Evolutionary conservation across 768 basidiomycete species (phyloP).

Genomic region (Macrolepiota fuliginosa): DNA sequence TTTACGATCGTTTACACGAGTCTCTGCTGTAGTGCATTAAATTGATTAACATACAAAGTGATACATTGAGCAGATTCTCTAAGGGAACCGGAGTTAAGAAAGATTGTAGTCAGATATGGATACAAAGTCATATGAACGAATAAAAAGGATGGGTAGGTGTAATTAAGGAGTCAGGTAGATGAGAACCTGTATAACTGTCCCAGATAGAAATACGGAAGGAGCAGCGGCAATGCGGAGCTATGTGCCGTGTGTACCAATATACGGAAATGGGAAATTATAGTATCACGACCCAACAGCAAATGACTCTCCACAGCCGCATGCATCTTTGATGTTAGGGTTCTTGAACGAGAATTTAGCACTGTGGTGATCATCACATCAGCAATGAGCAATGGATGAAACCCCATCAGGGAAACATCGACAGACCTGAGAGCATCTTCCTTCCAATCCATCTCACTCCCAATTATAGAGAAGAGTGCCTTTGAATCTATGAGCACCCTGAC

Average conservation of each 20-base stretch:
- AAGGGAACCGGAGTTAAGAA: not conserved
- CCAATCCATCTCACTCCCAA: slow-evolving; percentile 99
- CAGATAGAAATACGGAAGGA: not conserved
- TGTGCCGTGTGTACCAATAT: not conserved
- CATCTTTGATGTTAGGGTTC: slow-evolving; percentile 93
- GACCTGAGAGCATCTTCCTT: slow-evolving; percentile 87
- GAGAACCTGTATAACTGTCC: not conserved
- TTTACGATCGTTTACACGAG: not conserved
- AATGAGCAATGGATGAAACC: not conserved
- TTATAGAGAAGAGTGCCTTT: slow-evolving; percentile 96
- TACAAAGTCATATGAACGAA: slow-evolving; percentile 8
- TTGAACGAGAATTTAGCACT: slow-evolving; percentile 82
- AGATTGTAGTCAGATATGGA: not conserved
- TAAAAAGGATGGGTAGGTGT: slow-evolving; percentile 15
- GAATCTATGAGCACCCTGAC: slow-evolving; percentile 93
- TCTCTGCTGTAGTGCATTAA: not conserved
- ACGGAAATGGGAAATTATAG: not conserved
- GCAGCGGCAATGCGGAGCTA: not conserved
- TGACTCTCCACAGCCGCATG: slow-evolving; percentile 94
- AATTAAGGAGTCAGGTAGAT: slow-evolving; percentile 3
- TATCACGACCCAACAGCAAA: slow-evolving; percentile 61
- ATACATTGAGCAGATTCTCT: slow-evolving; percentile 3
- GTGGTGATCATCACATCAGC: slow-evolving; percentile 10
- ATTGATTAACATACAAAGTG: slow-evolving; percentile 3
- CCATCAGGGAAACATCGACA: slow-evolving; percentile 23